These are phyloP conservation scores for Simmondsia chinensis DNA, from an alignment of 148 eudicot species.

Conservation along the genomic window DNA sequence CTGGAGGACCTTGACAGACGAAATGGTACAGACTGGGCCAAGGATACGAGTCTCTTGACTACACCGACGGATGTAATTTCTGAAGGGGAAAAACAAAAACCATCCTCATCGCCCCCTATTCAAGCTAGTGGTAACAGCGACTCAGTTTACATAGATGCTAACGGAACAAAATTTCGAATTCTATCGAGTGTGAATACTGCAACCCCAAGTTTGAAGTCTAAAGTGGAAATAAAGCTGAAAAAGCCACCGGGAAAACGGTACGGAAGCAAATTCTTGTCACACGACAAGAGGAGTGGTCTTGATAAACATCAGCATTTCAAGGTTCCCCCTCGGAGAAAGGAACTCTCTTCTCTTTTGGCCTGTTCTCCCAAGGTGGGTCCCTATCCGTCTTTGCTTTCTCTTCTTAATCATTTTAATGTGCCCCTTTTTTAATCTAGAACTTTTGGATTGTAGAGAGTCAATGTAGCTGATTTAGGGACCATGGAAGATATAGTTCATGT, in stretches of 20 bases:
- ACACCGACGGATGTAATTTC: constrained; percentile 17
- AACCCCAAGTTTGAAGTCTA: constrained; percentile 15
- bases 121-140: constrained; percentile 33
- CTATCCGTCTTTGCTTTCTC: constrained; percentile 6
- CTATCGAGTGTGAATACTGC: constrained; percentile 44
- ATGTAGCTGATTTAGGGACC: too few relatives aligned
- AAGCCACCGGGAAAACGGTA: constrained; percentile 31
- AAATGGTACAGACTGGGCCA: constrained; percentile 79
- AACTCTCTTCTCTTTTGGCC: constrained; percentile 14
- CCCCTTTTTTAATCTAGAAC: not conserved
- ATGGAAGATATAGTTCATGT: too few relatives aligned
- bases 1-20: constrained; percentile 88
- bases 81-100: constrained; percentile 8
- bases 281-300: constrained; percentile 35
- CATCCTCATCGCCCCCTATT: constrained; percentile 12
- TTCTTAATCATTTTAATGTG: not conserved
- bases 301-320: constrained; percentile 30
- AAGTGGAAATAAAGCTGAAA: constrained; percentile 13
- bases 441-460: too few relatives aligned
- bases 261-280: constrained; percentile 27
- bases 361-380: constrained; percentile 18
- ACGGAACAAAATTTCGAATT: constrained; percentile 71
- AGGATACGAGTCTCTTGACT: constrained; percentile 23
- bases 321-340: constrained; percentile 24
- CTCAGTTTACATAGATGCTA: constrained; percentile 72